Evolutionary conservation across 805 yeast species (phyloP), one percentile per base, ranked within the genome.

Genomic region (Metschnikowia gelsemii): DNA sequence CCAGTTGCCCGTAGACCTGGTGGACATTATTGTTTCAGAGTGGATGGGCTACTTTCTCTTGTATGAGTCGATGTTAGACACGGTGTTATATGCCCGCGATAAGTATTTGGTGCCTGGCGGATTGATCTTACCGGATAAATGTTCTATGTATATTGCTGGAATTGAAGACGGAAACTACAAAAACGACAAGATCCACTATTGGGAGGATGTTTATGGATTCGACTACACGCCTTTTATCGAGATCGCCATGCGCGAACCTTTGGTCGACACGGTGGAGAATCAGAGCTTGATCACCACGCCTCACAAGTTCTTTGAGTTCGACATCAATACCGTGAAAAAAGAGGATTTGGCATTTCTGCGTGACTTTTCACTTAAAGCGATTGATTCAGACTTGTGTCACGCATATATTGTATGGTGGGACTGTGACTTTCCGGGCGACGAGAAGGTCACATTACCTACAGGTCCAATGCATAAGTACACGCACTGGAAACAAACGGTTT

Each of bases 41-140:
- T 93, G 99, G 99, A 93, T 93, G 99, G 99, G 99, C 13, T 93
- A 93, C 66, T 93, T 93, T 59, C 67, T 95, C 54, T 74, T 95
- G 42, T 93, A 91, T 62, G 99, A 93, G 74, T 87, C 96, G 47
- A 93, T 93, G 99, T 76, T 93, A 63, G 98, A 93, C 66, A 88
- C 98, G 20, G 99, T 93, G 20, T 71, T 93, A 52, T 79, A 79
- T 54, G 99, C 99, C 25, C 80, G 99, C 68, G 99, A 93, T 68
- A 80, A 76, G 62, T 95, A 89, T 64, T 72, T 87, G 47, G 80
- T 71, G 30, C 73, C 76, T 56, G 96, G 87, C 37, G 99, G 99
- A 11, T 73, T 91, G 52, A 88, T 93, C 54, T 82, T 91, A 73
- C 99, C 99, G 35, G 96, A 93, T 63, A 87, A 87, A 66, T 89